These are phyloP conservation scores for Gaertneriomyces sp. DNA, from an alignment of 192 early-diverging fungal genomes.

Conservation along the genomic window DNA sequence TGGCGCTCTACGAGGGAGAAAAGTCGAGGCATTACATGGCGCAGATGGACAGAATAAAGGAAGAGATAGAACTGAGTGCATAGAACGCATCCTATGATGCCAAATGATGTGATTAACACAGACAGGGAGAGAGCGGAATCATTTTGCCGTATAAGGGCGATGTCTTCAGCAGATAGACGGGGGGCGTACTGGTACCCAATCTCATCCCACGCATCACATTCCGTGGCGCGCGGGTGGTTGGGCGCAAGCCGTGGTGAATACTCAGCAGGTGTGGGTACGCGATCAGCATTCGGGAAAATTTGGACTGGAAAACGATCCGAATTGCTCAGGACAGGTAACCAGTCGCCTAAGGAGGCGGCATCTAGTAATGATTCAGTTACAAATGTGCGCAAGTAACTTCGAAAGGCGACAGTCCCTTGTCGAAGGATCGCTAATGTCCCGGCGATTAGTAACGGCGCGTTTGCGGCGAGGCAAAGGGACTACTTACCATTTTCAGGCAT, in stretches of 20 bases:
- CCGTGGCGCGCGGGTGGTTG: conserved; percentile 5
- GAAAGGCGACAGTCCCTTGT: conserved; percentile 7
- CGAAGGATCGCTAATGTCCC: background rate
- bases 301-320: conserved; percentile 2
- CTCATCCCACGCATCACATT: conserved; percentile 19
- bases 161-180: background rate
- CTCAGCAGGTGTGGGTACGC: background rate
- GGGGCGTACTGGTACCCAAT: conserved; percentile 19
- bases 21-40: conserved; percentile 1
- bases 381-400: conserved; percentile 9
- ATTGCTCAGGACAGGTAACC: conserved; percentile 5
- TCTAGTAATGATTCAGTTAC: background rate
- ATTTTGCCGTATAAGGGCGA: background rate
- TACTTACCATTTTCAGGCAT: conserved; percentile 23
- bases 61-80: background rate
- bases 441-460: background rate
- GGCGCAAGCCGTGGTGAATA: conserved; percentile 15
- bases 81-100: conserved; percentile 6
- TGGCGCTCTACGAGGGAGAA: conserved; percentile 3
- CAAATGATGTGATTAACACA: conserved; percentile 5
- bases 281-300: conserved; percentile 1
- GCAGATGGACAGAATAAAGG: conserved; percentile 1
- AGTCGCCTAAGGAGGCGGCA: background rate
- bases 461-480: background rate
- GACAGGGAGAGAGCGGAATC: background rate